Evolutionary conservation across 176 grass and related monocot species (phyloP).

Genomic region (Rhynchospora pubera): DNA sequence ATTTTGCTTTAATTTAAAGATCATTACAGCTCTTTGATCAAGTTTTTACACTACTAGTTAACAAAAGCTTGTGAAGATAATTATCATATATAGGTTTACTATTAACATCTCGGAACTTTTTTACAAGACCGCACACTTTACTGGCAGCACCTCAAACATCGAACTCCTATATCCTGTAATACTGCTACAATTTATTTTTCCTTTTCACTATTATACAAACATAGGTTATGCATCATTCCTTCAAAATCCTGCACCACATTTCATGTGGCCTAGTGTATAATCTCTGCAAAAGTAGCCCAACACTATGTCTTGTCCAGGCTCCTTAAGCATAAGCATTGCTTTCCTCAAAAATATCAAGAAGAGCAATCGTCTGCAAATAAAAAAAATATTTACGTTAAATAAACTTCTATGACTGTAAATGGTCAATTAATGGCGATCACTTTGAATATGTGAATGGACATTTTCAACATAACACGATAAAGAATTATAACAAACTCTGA

Average conservation of each 20-base stretch:
- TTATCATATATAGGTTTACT: background rate
- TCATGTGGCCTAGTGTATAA: slow-evolving; percentile 2
- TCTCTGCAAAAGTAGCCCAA: background rate
- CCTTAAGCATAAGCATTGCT: slow-evolving; percentile 42
- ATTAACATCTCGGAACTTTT: slow-evolving; percentile 25
- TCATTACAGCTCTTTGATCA: background rate
- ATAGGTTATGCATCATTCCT: background rate
- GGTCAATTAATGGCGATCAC: background rate
- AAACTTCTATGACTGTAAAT: background rate
- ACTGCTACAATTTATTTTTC: background rate
- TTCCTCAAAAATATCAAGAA: slow-evolving; percentile 84
- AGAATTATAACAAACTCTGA: background rate
- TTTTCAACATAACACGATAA: background rate
- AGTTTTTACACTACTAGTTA: background rate
- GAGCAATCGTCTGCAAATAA: slow-evolving; percentile 50
- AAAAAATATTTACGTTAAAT: background rate
- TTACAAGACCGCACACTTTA: slow-evolving; percentile 13
- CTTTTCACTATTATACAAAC: slow-evolving; percentile 11
- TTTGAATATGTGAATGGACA: background rate
- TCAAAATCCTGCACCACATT: slow-evolving; percentile 4
- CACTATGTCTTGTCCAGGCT: background rate
- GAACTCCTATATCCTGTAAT: slow-evolving; percentile 8
- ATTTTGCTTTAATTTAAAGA: too few species aligned
- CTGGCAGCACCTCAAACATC: background rate
- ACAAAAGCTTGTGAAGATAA: background rate